Base-by-base conservation (phyloP, 129 eudicot species). In the Centaurea solstitialis region DNA sequence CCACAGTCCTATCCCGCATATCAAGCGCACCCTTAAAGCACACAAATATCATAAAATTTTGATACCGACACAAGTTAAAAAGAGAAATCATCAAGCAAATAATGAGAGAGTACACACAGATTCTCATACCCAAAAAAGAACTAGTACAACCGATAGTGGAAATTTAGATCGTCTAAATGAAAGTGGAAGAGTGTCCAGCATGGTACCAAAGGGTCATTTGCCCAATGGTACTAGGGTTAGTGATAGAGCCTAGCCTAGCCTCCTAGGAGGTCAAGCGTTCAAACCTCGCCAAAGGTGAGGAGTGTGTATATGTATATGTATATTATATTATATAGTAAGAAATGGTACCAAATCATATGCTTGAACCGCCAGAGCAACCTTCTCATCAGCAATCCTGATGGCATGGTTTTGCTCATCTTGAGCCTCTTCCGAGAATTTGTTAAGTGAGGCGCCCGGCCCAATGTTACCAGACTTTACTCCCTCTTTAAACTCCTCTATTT, bases 351-450 rank as follows among this genome's bases (percentile, higher is more conserved):
- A 75, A 82, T 93, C 97, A 84, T 93, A 93, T 74, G 93, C 93
- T 86, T 93, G 97, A 70, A 87, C 90, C 64, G 97, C 95, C 81
- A 93, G 80, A 68, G 95, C 88, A 85, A 93, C 95, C 88, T 93
- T 93, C 87, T 93, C 97, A 79, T 93, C 97, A 39, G 95, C 97
- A 83, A 93, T 90, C 69, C 97, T 87, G 65, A 90, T 76, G 22
- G 93, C 97, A 82, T 93, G 97, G 62, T 90, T 93, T 81, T 93
- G 97, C 84, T 93, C 97, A 66, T 93, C 97, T 39, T 85, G 82
- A 38, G 95, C 97, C 50, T 93, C 97, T 45, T 90, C 97, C 5
- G 95, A 90, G 80, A 88, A 93, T 61, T 77, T 90, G 70, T 73
- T 70, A 72, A 81, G 90, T 70, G 93, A 87, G 30, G 95, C 74